Conservation (phyloP, 2,329 filamentous ascomycete genomes). For the Penicillium sumatraense region DNA sequence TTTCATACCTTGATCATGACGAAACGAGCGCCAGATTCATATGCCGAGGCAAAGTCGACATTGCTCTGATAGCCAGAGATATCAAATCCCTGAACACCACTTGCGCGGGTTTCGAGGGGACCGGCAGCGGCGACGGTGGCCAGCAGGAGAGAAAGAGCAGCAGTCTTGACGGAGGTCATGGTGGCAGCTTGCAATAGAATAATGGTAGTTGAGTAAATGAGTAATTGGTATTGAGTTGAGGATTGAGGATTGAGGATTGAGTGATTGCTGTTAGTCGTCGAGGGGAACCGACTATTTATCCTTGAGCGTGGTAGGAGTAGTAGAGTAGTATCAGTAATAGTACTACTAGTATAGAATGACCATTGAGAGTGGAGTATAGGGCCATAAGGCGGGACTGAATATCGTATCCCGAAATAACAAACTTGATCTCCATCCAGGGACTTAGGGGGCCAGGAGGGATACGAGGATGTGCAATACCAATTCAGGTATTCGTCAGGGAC, state of each 20-base stretch:
- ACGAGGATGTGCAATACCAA: slow-evolving; percentile 7
- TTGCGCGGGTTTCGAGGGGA: slow-evolving; percentile 16
- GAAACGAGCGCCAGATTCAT: slow-evolving; percentile 35
- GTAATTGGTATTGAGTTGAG: neutral
- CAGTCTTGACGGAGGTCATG: slow-evolving; percentile 22
- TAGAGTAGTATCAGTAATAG: too few relatives aligned
- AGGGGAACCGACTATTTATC: slow-evolving; percentile 1
- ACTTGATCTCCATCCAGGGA: slow-evolving; percentile 3
- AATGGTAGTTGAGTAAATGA: neutral
- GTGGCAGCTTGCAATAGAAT: neutral
- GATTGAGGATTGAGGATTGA: neutral
- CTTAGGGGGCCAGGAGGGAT: slow-evolving; percentile 7
- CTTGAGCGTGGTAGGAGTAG: too few relatives aligned
- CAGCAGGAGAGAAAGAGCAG: slow-evolving; percentile 19
- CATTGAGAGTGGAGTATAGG: neutral
- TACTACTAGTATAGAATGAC: too few relatives aligned
- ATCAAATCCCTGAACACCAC: slow-evolving; percentile 37
- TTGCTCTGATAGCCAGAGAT: slow-evolving; percentile 36
- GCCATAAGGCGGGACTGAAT: neutral
- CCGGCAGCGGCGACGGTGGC: slow-evolving; percentile 24
- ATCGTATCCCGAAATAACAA: slow-evolving; percentile 16
- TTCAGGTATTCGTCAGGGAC: slow-evolving; percentile 5
- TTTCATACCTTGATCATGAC: slow-evolving; percentile 38
- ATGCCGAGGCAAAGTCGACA: slow-evolving; percentile 35
- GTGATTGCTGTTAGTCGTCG: too few relatives aligned